A percentile compares a stretch with the other conserved stretches of the same genome.
Conservation (phyloP, 164 flowering plant genomes). For the Liquidambar formosana region DNA sequence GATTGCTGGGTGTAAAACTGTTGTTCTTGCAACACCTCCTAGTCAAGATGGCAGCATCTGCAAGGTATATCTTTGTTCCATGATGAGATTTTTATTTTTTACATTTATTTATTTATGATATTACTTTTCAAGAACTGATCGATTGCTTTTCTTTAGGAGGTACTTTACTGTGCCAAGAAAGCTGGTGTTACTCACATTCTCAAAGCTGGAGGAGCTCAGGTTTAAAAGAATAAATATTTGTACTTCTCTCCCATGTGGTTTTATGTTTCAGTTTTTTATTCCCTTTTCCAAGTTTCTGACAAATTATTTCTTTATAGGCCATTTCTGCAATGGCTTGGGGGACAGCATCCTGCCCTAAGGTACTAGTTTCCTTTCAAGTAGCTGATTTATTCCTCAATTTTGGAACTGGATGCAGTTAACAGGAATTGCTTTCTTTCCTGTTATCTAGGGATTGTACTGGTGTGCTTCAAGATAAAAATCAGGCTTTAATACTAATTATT, state of each 20-base stretch:
- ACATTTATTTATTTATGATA: neutral
- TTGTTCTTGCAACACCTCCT: constrained; percentile 97
- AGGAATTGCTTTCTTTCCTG: neutral
- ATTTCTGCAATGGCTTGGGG: constrained; percentile 99
- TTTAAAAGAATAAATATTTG: constrained; percentile 21
- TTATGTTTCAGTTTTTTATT: neutral
- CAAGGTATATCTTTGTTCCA: constrained; percentile 53
- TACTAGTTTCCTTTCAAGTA: constrained; percentile 20
- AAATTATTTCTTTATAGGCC: constrained; percentile 51
- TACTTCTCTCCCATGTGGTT: neutral
- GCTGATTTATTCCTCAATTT: no score
- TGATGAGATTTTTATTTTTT: neutral
- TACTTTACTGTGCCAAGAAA: constrained; percentile 94
- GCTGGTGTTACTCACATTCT: constrained; percentile 99
- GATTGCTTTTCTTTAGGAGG: constrained; percentile 55
- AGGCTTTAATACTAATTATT: neutral
- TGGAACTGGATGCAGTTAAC: neutral
- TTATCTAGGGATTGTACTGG: neutral
- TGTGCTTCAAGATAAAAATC: neutral
- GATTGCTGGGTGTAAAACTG: constrained; percentile 92
- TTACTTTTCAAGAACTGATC: constrained; percentile 4
- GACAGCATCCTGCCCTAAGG: constrained; percentile 96
- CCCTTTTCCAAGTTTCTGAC: neutral
- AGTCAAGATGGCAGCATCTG: constrained; percentile 81
- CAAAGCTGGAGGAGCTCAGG: constrained; percentile 99